Evolutionary conservation across 495 filamentous ascomycete species (phyloP), one percentile per base, ranked within the genome.

Genomic region (Chaetomium fimeti): DNA sequence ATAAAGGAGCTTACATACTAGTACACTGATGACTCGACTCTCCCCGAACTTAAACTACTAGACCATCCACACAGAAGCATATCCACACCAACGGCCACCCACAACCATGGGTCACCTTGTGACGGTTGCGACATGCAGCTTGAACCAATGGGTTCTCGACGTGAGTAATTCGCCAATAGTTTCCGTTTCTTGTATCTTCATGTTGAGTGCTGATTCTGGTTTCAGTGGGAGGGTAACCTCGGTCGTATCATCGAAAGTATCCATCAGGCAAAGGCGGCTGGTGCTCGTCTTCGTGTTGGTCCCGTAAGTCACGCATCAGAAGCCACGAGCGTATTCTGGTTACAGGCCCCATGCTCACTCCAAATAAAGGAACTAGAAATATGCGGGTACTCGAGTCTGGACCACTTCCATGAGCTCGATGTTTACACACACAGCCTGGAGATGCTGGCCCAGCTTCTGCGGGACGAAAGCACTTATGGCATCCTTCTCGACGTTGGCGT

Each of bases 401-500:
- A 93, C 72, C 88, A 90, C 66, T 89, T 90, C 68, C 78, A 87
- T 6, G 86, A 89, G 71, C 71, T 72, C 60, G 83, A 85, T 57
- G 78, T 84, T 15, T 89, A 84, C 72, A 75, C 87, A 12, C 87
- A 92, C 71, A 88, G 84, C 11, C 88, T 88, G 85, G 90, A 96
- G 67, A 84, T 87, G 81, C 80, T 93, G 1, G 78, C 76, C 16
- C 68, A 75, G 47, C 88, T 95, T 48, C 75, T 97, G 20, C 74
- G 76, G 25, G 82, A 95, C 71, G 71, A 81, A 25, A 80, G 81
- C 45, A 89, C 85, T 62, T 80, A 91, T 69, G 89, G 86, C 71
- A 96, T 96, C 68, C 78, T 97, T 25, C 73, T 95, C 9, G 92
- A 93, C 72, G 82, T 93, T 54, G 90, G 88, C 57, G 82, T 91